phyloP scores from a whole-genome alignment of 163 green algal species.

The Scenedesmus sp. region DNA sequence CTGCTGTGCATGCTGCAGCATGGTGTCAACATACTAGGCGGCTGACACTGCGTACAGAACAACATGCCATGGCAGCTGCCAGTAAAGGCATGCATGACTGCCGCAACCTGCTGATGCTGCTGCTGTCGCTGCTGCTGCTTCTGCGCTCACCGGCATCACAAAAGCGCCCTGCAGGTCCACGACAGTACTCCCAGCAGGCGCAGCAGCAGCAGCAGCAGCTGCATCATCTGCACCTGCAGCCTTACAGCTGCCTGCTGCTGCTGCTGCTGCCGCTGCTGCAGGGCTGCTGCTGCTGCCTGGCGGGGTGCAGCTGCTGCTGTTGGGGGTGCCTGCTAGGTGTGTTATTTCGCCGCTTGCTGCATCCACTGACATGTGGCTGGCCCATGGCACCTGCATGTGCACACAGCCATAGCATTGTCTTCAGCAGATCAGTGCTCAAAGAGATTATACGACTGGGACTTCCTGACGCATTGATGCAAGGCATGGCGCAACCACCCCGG shows the following conservation, averaged over 20 bases:
- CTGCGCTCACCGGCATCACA: constrained; percentile 63
- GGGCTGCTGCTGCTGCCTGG: background rate
- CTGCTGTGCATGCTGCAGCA: background rate
- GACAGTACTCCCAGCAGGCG: background rate
- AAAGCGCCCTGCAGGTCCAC: constrained; percentile 59
- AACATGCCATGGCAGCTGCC: background rate
- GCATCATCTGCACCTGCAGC: background rate
- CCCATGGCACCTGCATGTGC: constrained; percentile 10
- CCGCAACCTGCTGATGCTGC: background rate
- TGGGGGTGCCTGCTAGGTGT: background rate
- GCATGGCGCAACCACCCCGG: no score
- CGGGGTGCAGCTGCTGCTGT: constrained; percentile 41
- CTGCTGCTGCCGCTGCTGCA: background rate
- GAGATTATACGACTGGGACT: background rate
- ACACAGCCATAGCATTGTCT: background rate
- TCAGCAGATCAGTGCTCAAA: background rate
- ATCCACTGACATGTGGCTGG: constrained; percentile 25
- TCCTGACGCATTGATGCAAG: no score
- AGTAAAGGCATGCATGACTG: background rate
- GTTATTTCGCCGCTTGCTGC: background rate
- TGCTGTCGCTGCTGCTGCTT: background rate
- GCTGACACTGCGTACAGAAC: background rate
- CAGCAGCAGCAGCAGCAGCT: constrained; percentile 16
- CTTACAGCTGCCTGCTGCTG: background rate
- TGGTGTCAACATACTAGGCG: background rate